Conservation (phyloP, 1,284 basidiomycete species). For the Naganishia sp. region DNA sequence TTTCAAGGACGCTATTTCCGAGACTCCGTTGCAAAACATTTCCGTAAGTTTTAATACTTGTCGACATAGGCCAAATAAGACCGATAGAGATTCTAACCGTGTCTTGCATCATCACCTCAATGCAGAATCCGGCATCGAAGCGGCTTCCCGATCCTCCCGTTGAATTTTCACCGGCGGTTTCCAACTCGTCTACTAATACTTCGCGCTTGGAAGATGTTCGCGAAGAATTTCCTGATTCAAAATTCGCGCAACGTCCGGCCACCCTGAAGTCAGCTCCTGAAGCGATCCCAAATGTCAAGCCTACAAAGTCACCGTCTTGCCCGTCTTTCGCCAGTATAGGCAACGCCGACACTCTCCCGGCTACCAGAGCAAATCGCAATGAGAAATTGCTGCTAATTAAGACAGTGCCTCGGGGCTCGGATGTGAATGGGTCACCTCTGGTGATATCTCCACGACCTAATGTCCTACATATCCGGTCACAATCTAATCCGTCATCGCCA, state of each 20-base stretch:
- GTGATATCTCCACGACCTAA: conserved; percentile 3
- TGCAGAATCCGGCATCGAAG: neutral
- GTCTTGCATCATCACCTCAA: too few relatives aligned
- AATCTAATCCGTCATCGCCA: conserved; percentile 34
- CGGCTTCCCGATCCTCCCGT: conserved; percentile 12
- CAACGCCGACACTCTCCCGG: neutral
- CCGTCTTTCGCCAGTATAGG: neutral
- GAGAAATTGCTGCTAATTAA: neutral
- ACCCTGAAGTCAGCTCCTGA: neutral
- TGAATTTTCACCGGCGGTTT: conserved; percentile 11
- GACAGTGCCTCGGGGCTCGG: neutral
- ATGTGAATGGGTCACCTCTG: neutral
- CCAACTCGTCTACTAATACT: neutral
- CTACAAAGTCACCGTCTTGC: neutral
- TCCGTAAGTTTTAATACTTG: too few relatives aligned
- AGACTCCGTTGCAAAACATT: too few relatives aligned
- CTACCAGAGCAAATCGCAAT: neutral
- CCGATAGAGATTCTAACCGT: too few relatives aligned
- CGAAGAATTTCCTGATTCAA: conserved; percentile 1
- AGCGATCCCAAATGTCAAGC: neutral
- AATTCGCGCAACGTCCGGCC: neutral
- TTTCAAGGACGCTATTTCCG: too few relatives aligned
- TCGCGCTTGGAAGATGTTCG: conserved; percentile 14
- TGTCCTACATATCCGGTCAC: conserved; percentile 19
- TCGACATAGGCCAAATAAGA: too few relatives aligned